A percentile compares a stretch with the other conserved stretches of the same genome.
These are phyloP conservation scores for Salvia hispanica DNA, from an alignment of 257 asterid species.

Conservation along the genomic window DNA sequence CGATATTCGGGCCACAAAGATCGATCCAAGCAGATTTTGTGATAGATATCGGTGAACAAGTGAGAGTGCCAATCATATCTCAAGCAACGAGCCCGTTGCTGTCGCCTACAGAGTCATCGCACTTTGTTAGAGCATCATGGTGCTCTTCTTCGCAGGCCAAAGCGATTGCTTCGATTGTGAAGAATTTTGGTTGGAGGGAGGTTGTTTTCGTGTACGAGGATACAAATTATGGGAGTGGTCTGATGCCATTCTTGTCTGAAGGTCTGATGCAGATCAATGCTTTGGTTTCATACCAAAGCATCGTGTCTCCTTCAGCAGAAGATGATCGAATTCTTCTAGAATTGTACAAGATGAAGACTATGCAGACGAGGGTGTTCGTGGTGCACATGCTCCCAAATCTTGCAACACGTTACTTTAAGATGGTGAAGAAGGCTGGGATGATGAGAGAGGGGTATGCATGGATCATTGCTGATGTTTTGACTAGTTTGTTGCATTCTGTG, in stretches of 20 bases:
- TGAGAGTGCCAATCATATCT: conserved; percentile 38
- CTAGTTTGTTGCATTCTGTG: conserved; percentile 40
- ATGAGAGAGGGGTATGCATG: conserved; percentile 52
- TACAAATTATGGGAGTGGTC: conserved; percentile 41
- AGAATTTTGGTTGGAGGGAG: conserved; percentile 49
- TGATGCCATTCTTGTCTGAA: conserved; percentile 43
- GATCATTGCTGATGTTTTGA: conserved; percentile 49
- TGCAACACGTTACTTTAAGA: conserved; percentile 45
- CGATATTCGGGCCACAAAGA: conserved; percentile 44
- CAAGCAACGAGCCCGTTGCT: conserved; percentile 40
- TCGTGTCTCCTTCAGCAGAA: conserved; percentile 41
- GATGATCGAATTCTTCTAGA: conserved; percentile 40
- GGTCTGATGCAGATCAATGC: conserved; percentile 31
- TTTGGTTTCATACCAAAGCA: conserved; percentile 35
- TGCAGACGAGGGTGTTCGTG: conserved; percentile 53
- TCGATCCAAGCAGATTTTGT: conserved; percentile 36
- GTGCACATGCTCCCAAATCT: conserved; percentile 42
- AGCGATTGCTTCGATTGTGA: conserved; percentile 49
- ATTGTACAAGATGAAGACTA: conserved; percentile 38
- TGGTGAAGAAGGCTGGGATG: conserved; percentile 48
- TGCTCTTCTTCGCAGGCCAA: conserved; percentile 49
- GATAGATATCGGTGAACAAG: conserved; percentile 32
- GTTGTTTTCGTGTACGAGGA: conserved; percentile 46
- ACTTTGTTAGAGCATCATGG: conserved; percentile 49
- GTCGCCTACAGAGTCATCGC: conserved; percentile 33